These are phyloP conservation scores for Hyphodiscus sp. DNA, from an alignment of 2,329 filamentous ascomycete genomes.

Conservation along the genomic window DNA sequence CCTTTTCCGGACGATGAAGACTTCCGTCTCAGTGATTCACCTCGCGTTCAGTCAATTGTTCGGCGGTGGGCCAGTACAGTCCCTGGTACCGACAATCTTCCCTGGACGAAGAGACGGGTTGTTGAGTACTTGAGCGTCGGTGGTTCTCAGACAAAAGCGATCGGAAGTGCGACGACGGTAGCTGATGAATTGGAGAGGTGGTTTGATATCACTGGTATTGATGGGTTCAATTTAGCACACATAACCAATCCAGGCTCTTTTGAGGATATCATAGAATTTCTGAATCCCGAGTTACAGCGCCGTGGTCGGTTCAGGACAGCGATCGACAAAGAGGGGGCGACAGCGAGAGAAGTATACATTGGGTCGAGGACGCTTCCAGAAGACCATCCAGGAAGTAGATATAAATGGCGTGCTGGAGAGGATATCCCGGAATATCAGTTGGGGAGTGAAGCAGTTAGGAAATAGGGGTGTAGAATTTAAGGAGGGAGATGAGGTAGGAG, in stretches of 20 bases:
- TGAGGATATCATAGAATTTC: conserved; percentile 57
- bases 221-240: conserved; percentile 35
- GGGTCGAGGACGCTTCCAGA: conserved; percentile 8
- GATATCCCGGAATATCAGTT: too few species aligned
- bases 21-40: conserved; percentile 35
- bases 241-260: conserved; percentile 53
- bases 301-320: conserved; percentile 44
- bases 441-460: too few species aligned
- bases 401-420: conserved; percentile 1
- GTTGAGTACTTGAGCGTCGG: conserved; percentile 6
- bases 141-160: not conserved
- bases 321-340: conserved; percentile 26
- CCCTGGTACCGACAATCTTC: conserved; percentile 47
- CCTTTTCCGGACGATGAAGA: conserved; percentile 11
- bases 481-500: too few species aligned
- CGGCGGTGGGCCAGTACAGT: conserved; percentile 45
- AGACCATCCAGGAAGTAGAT: conserved; percentile 16
- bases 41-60: conserved; percentile 34
- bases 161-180: conserved; percentile 9
- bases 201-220: conserved; percentile 8
- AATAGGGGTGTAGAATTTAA: too few species aligned
- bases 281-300: conserved; percentile 55
- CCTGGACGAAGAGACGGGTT: conserved; percentile 52
- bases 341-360: conserved; percentile 11
- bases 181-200: conserved; percentile 11